Base-by-base conservation (phyloP, 1,139 yeast genomes). In the Taiozyma sp. region DNA sequence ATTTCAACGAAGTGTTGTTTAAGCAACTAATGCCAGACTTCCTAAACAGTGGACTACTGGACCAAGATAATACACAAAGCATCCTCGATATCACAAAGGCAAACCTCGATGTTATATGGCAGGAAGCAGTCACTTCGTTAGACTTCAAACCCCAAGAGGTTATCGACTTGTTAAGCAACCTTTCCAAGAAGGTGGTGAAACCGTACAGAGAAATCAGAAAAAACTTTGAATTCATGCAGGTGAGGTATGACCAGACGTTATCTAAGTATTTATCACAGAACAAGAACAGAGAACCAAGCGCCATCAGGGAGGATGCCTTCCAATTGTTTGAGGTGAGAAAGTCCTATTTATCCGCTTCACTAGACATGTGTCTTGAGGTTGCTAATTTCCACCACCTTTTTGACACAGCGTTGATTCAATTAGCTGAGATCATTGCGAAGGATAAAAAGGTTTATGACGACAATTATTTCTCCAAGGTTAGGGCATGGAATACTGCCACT, bases 231-330 rank as follows among this genome's bases (percentile, higher is more conserved):
- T 67, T 70, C 14, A 74, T 80, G 34, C 97, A 90, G 65, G 67
- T 72, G 4, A 83, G 84, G 58, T 89, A 84, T 64, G 98, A 92
- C 63, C 68, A 73, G 27, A 78, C 81, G 49, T 69, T 84, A 50
- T 68, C 74, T 1, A 73, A 81, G 48, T 89, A 80, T 63, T 72
- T 81, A 57, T 70, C 83, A n/a, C 79, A 77, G 46, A 75, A 83
- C 22, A 87, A 84, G 62, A 69, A 80, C 3, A 81, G 80, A 52
- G 90, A 84, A 49, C 80, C 95, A 0, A 67, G 73, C 0, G 79
- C 84, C 32, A 74, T 85, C 1, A 74, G 84, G 55, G 96, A 90
- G 62, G 96, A 90, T 65, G 93, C 96, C 1, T 75, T 79, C 52
- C 96, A 89, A 58, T 70, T 92, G 43, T 85, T 76, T 55, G 85